Base-by-base conservation (phyloP, 139 green algal species). In the Coccomyxa sp. region DNA sequence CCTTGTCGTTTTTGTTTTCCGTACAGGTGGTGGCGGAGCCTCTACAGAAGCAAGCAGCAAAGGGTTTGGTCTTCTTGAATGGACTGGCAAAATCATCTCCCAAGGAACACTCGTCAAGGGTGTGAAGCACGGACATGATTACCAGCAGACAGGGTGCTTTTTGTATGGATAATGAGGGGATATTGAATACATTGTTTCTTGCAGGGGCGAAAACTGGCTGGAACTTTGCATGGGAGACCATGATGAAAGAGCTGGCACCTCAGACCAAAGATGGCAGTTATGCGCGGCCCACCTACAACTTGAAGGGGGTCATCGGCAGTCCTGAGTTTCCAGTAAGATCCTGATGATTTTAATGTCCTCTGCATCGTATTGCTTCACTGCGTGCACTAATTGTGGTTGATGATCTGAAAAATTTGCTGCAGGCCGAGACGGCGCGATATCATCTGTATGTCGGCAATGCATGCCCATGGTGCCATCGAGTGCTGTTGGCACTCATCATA, bases 401-500 rank as follows among this genome's bases (percentile, higher is more conserved):
- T 23, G 23, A 74, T 30, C 23, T 27, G 10, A 23, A 74, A 13
- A 27, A 10, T 23, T 27, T 58, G 13, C 60, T 84, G 63, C 88
- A 94, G 90, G 83, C 85, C 21, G 93, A 93, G 82, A 78, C 87
- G 13, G 89, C 86, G 0, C 90, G 94, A 15, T 98, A 98, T 82
- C 87, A 92, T 30, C 51, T 98, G 60, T 98, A 97, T 79, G 84
- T 98, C 4, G 96, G 96, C 74, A 98, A 99, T 80, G 92, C 96
- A 17, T 99, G 96, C 87, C 96, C 96, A 66, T 99, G 96, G 96
- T 98, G 96, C 89, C 96, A 99, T 86, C 88, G 96, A 21, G 92
- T 97, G 82, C 67, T 92, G 63, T 85, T 98, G 45, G 89, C 89
- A 13, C 87, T 95, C 74, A 90, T 91, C 27, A 75, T 96, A 25